phyloP scores from a whole-genome alignment of 495 filamentous ascomycete species.

The Peziza echinospora region DNA sequence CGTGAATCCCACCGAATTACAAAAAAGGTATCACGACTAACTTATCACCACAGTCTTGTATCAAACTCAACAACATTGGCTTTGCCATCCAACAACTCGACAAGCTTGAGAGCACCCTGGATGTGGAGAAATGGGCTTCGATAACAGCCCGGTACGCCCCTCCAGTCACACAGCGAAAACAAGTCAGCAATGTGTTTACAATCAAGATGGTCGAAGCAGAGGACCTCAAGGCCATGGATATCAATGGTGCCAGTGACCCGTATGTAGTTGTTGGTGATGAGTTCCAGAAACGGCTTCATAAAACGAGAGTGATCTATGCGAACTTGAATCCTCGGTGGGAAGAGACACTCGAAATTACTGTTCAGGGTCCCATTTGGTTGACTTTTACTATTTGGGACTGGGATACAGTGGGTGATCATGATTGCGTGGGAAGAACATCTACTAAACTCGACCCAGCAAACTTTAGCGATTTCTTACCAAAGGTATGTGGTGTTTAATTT shows the following conservation, averaged over 20 bases:
- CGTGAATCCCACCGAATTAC: constrained; percentile 13
- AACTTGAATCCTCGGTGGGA: constrained; percentile 96
- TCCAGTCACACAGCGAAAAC: constrained; percentile 21
- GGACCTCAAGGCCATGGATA: constrained; percentile 91
- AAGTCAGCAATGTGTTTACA: constrained; percentile 70
- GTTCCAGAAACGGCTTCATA: constrained; percentile 90
- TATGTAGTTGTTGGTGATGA: constrained; percentile 95
- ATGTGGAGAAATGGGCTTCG: constrained; percentile 83
- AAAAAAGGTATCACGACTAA: too few relatives aligned
- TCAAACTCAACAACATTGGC: constrained; percentile 96
- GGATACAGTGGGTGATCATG: constrained; percentile 91
- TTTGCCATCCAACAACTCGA: constrained; percentile 80
- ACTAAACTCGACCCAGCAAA: constrained; percentile 86
- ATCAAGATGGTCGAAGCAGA: constrained; percentile 99
- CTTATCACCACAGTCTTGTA: constrained; percentile 50
- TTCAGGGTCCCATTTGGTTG: constrained; percentile 72
- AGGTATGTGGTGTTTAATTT: neutral
- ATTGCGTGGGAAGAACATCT: constrained; percentile 85
- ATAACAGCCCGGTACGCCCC: constrained; percentile 44
- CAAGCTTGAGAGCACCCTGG: constrained; percentile 66
- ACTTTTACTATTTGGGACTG: constrained; percentile 98
- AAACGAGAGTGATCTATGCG: constrained; percentile 77
- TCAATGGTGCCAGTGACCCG: constrained; percentile 82
- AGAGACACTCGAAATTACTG: constrained; percentile 88
- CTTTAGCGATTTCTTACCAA: constrained; percentile 83